Base-by-base conservation (phyloP, 768 basidiomycete genomes). In the Stropharia rugosoannulata region DNA sequence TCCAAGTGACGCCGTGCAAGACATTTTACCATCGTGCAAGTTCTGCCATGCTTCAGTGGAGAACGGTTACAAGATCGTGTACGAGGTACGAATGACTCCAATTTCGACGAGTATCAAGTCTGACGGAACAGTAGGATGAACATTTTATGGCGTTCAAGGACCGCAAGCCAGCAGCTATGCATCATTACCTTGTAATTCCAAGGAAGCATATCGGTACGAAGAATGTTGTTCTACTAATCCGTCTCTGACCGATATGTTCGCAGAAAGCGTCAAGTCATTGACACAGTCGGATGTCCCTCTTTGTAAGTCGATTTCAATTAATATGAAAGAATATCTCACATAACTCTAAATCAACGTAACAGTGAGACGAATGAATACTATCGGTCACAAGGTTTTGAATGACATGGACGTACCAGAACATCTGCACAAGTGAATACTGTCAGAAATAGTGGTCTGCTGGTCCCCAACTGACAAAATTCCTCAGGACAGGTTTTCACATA, bases 401-500 rank as follows among this genome's bases (percentile, higher is more conserved):
- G 63, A 68, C 8, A 66, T 80, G 19, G 70, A 74, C 9, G 70
- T 83, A n/a, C 72, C 74, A 6, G 55, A 59, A 11, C 52, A 66
- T 41, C 71, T 73, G 58, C 80, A 83, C 67, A 78, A 74, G 87
- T 85, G 60, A 54, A 70, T 59, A 22, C 6, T 39, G 5, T 50
- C 53, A 32, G 56, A 18, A 3, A 9, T 27, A 12, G 27, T 22
- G 22, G 12, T 9, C 45, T 27, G 10, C 29, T 51, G 25, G 38
- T 43, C 49, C 47, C 54, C 36, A 62, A 40, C 19, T 49, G 62
- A 64, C 35, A 32, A 53, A n/a, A 49, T 19, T 12, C 46, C 51
- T 36, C 54, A 90, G 90, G 58, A 75, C 91, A 73, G 90, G 90
- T 1, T 93, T 91, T 64, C 90, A 93, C 65, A 88, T 91, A 51